Evolutionary conservation across 768 basidiomycete species (phyloP).

Genomic region (Mycena olivaceomarginata): DNA sequence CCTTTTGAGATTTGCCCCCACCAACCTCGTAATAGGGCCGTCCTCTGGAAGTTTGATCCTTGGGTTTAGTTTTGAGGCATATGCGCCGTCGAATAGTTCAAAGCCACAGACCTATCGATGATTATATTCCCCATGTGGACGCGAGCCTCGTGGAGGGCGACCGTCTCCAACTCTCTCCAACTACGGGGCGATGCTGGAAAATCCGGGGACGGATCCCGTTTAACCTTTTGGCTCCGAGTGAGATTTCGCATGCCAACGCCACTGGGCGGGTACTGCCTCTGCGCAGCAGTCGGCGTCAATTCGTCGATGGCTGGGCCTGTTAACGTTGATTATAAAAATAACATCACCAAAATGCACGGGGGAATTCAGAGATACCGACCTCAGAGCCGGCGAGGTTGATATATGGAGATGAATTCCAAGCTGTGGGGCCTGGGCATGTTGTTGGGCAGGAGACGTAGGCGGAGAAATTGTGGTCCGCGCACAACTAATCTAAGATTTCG

Average conservation of each 20-base stretch:
- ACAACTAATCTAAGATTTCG: neutral
- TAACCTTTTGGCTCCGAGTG: neutral
- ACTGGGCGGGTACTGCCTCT: neutral
- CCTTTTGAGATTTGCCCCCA: neutral
- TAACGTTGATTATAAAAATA: neutral
- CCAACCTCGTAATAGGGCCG: too few species aligned
- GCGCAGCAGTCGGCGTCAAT: neutral
- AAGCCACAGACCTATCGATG: too few species aligned
- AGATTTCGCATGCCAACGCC: neutral
- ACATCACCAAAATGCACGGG: neutral
- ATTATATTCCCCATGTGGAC: neutral
- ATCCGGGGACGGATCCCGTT: conserved; percentile 1
- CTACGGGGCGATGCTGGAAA: neutral
- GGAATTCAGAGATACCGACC: neutral
- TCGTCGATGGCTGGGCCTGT: neutral
- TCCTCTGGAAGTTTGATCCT: too few species aligned
- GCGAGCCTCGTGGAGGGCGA: conserved; percentile 24
- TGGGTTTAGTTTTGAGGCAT: too few species aligned
- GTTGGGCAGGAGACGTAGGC: neutral
- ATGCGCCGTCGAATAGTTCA: too few species aligned
- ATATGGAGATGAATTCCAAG: neutral
- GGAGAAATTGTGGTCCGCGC: neutral
- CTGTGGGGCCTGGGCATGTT: neutral
- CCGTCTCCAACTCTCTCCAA: too few species aligned
- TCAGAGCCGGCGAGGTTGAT: neutral